Evolutionary conservation across 208 protist genomes (phyloP), one percentile per base, ranked within the genome.

Genomic region (Trypanosoma mega): DNA sequence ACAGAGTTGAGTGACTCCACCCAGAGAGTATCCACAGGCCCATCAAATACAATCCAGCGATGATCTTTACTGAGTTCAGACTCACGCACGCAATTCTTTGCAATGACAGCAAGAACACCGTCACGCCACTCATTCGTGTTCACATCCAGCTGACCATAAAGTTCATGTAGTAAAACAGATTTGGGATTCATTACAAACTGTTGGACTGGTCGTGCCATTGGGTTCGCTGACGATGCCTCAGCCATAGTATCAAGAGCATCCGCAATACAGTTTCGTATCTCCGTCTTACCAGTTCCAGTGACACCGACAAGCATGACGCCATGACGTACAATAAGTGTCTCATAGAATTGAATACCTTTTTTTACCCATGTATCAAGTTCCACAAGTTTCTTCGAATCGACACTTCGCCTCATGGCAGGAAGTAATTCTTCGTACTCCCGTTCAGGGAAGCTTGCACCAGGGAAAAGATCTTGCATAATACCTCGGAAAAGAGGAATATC

Each of bases 1-100:
- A 99, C 97, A 12, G 97, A 98, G 87, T 99, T 99, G 69, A 99
- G 92, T 36, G 97, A 99, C 82, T 99, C 98, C 69, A 99, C 99
- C 98, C 98, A 99, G 3, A 99, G 68, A 20, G 98, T 98, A 78
- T 99, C 98, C 2, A 99, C 98, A 37, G 98, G 98, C 26, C 97
- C 97, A 72, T 99, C 98, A 84, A 98, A 99, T 45, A 99, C 88
- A 49, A 99, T 96, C 96, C 96, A 99, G 51, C 98, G 92, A 69
- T 94, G 87, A 63, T 96, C 82, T 2, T 78, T 75, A 53, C 57
- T 92, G 9, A 61, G 30, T 56, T 97, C 91, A 16, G 87, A 79
- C 37, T 91, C 83, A 0, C 81, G 77, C 47, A 96, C 92, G 54
- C 86, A 92, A 27, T 92, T 73, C 67, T 97, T 97, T 27, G 89